Percentiles rank a stretch among this genome's conserved stretches.
These are phyloP conservation scores for Cryphonectria nitschkei DNA, from an alignment of 2,329 filamentous ascomycete genomes.

Conservation along the genomic window DNA sequence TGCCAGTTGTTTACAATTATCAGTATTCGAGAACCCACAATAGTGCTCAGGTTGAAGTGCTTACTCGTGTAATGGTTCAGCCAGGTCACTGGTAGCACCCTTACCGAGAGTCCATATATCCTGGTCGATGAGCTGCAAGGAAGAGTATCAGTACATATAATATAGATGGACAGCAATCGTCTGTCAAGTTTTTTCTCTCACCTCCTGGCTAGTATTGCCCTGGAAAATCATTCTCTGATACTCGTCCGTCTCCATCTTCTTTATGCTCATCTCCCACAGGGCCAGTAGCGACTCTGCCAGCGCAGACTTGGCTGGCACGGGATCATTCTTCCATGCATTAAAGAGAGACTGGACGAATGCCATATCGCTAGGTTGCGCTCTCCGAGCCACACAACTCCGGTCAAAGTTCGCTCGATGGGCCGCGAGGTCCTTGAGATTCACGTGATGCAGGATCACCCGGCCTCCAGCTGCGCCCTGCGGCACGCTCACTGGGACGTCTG, in stretches of 20 bases:
- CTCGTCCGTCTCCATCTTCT: conserved; percentile 10
- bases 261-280: background rate
- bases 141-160: background rate
- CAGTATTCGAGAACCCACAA: background rate
- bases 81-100: conserved; percentile 17
- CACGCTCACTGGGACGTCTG: conserved; percentile 1
- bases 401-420: background rate
- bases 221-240: conserved; percentile 26
- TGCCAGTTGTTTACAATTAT: background rate
- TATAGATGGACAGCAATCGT: background rate
- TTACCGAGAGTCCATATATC: conserved; percentile 19
- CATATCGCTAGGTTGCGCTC: conserved; percentile 8
- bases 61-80: conserved; percentile 25
- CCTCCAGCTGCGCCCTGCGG: background rate
- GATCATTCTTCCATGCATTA: background rate
- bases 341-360: background rate
- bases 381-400: background rate
- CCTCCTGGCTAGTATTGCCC: conserved; percentile 19
- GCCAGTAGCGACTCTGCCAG: conserved; percentile 8
- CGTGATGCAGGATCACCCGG: background rate
- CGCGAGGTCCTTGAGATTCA: conserved; percentile 13
- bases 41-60: background rate
- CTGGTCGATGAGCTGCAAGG: conserved; percentile 11
- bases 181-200: background rate
- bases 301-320: background rate